A percentile compares a stretch with the other conserved stretches of the same genome.
These are phyloP conservation scores for Sutorius australiensis DNA, from an alignment of 768 basidiomycete species.

Conservation along the genomic window DNA sequence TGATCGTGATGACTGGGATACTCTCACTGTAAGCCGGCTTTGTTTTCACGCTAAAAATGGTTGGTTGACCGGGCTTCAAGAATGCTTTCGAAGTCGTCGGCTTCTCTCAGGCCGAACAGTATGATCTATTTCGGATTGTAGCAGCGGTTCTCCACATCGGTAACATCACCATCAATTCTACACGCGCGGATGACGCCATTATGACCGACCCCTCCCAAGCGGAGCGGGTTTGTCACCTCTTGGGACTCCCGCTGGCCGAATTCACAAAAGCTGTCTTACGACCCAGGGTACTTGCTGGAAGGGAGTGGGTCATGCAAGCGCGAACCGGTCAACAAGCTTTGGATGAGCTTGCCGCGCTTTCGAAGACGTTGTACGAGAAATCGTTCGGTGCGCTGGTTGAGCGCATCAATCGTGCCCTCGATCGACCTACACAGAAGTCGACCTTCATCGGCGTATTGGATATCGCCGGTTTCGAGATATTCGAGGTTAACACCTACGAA, in stretches of 20 bases:
- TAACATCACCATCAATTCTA: conserved; percentile 80
- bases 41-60: not conserved
- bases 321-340: conserved; percentile 87
- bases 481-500: conserved; percentile 91
- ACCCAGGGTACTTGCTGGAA: conserved; percentile 87
- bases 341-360: conserved; percentile 86
- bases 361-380: conserved; percentile 97
- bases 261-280: conserved; percentile 86
- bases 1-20: conserved; percentile 84
- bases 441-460: conserved; percentile 98
- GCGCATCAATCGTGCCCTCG: conserved; percentile 89
- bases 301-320: conserved; percentile 96
- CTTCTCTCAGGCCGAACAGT: conserved; percentile 78
- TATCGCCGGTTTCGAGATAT: conserved; percentile 99
- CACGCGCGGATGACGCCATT: conserved; percentile 72
- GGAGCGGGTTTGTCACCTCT: conserved; percentile 83
- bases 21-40: conserved; percentile 53
- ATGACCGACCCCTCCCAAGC: conserved; percentile 83
- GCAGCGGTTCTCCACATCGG: conserved; percentile 95
- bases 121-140: conserved; percentile 90
- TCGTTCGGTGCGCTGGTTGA: conserved; percentile 93
- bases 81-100: conserved; percentile 86
- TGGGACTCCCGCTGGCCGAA: conserved; percentile 83
- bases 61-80: conserved; percentile 35
- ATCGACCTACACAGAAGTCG: conserved; percentile 86